A percentile compares a stretch with the other conserved stretches of the same genome.
Evolutionary conservation across 2,329 filamentous ascomycete species (phyloP).

Genomic region (Trichoderma lentiforme): DNA sequence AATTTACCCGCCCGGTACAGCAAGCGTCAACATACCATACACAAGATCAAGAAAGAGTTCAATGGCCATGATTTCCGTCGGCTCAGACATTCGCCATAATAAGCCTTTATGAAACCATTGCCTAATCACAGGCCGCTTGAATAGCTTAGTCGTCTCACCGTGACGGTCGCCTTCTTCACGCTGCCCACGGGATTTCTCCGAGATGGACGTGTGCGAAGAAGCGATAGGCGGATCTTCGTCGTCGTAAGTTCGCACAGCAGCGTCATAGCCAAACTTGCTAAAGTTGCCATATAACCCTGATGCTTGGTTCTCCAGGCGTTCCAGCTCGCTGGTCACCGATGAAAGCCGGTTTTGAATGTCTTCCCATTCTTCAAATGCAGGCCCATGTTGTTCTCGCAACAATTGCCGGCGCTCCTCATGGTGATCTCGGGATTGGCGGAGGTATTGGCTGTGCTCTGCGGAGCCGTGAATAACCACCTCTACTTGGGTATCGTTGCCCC

Average conservation of each 20-base stretch:
- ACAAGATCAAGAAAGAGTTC: constrained; percentile 64
- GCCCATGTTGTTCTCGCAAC: constrained; percentile 48
- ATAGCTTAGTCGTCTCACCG: constrained; percentile 51
- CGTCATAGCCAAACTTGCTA: constrained; percentile 60
- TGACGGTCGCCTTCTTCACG: constrained; percentile 26
- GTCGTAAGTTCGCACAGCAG: constrained; percentile 51
- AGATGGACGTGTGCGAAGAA: constrained; percentile 26
- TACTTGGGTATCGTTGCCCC: constrained; percentile 38
- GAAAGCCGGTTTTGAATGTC: constrained; percentile 51
- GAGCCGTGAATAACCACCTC: constrained; percentile 59
- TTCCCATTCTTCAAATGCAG: constrained; percentile 55
- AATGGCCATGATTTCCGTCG: constrained; percentile 60
- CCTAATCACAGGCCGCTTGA: constrained; percentile 56
- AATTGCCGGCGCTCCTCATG: constrained; percentile 47
- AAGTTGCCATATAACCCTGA: constrained; percentile 60
- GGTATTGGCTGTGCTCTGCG: constrained; percentile 42
- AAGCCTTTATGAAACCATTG: constrained; percentile 66
- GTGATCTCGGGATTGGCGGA: constrained; percentile 50
- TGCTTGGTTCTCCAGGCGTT: constrained; percentile 51
- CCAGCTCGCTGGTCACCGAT: constrained; percentile 49
- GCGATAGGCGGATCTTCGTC: constrained; percentile 21
- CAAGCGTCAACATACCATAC: constrained; percentile 38
- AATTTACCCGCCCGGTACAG: neutral
- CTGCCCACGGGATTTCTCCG: constrained; percentile 1
- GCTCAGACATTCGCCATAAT: constrained; percentile 57